Percentiles rank a stretch among this genome's conserved stretches.
Conservation (phyloP, 2,329 filamentous ascomycete genomes). For the Dothideomycetes sp. region DNA sequence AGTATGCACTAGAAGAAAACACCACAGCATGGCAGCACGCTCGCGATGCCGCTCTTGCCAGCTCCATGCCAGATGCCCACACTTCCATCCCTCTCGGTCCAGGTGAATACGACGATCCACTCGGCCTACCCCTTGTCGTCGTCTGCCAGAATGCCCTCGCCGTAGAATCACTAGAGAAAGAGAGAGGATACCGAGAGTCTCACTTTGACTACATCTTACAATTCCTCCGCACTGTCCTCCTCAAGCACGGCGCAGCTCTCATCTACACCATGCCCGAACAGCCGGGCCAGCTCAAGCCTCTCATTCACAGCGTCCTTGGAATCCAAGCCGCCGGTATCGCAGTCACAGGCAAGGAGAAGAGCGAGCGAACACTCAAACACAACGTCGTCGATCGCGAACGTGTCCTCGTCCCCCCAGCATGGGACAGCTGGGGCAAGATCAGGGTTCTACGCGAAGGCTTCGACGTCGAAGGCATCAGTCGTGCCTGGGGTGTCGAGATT, state of each 20-base stretch:
- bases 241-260: conserved; percentile 40
- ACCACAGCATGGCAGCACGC: conserved; percentile 72
- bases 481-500: conserved; percentile 51
- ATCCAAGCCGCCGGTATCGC: conserved; percentile 66
- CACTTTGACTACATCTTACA: conserved; percentile 95
- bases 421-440: conserved; percentile 98
- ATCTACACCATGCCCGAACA: conserved; percentile 57
- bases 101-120: conserved; percentile 84
- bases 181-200: conserved; percentile 87
- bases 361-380: conserved; percentile 57
- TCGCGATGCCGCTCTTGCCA: conserved; percentile 43
- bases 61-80: conserved; percentile 33
- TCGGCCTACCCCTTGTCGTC: conserved; percentile 79
- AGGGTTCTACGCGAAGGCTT: conserved; percentile 83
- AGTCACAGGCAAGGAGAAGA: conserved; percentile 27
- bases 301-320: conserved; percentile 75
- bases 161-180: conserved; percentile 82
- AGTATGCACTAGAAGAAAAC: conserved; percentile 75
- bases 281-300: conserved; percentile 63
- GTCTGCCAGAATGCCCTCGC: conserved; percentile 95
- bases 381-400: conserved; percentile 58
- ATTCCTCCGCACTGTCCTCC: conserved; percentile 75
- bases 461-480: conserved; percentile 76
- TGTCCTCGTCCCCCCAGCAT: conserved; percentile 88
- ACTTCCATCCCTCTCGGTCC: conserved; percentile 68